Base-by-base conservation (phyloP, 225 moss, liverwort and hornwort genomes). In the Ulota crispa region DNA sequence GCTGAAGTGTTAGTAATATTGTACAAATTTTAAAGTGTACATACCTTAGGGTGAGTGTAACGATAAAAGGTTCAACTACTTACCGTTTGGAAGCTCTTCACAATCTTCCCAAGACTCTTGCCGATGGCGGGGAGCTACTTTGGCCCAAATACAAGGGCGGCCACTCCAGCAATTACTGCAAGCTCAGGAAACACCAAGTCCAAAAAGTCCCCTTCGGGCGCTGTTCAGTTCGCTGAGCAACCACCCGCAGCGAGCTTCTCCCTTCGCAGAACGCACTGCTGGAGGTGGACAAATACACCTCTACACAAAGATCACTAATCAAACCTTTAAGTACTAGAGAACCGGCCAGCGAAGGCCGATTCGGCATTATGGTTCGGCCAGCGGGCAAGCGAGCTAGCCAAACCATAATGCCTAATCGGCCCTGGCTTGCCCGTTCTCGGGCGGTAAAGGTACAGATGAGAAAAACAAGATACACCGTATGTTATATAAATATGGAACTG, bases 71-170 rank as follows among this genome's bases (percentile, higher is more conserved):
- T 4, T 75, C 21, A 9, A 19, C 28, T 4, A 34, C 62, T 57
- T 81, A 93, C 94, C 85, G 89, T 86, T 82, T 97, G 97, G 83
- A 98, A 94, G 86, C 97, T 94, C 85, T 94, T 95, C 42, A 98
- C 91, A 45, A 93, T 95, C 81, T 95, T 93, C 31, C 93, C 95
- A n/a, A 95, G 85, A 77, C 82, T 98, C 78, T 93, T 98, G 66
- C 95, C 94, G 75, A 98, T 91, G 66, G 91, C 91, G 1, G 97
- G 97, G 62, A 98, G 93, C 82, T 95, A 90, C 91, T 98, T 95
- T 0, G 97, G 97, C 76, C 95, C 94, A 32, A 97, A 95, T 9
- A 97, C 83, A 76, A 97, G 86, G 27, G 93, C 95, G 81, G 93
- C 97, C 43, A 95, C 97, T 39, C 97, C 97, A 3, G 94, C 97